Base-by-base conservation (phyloP, 371 early-diverging fungal genomes). In the Zopfochytrium polystomum region DNA sequence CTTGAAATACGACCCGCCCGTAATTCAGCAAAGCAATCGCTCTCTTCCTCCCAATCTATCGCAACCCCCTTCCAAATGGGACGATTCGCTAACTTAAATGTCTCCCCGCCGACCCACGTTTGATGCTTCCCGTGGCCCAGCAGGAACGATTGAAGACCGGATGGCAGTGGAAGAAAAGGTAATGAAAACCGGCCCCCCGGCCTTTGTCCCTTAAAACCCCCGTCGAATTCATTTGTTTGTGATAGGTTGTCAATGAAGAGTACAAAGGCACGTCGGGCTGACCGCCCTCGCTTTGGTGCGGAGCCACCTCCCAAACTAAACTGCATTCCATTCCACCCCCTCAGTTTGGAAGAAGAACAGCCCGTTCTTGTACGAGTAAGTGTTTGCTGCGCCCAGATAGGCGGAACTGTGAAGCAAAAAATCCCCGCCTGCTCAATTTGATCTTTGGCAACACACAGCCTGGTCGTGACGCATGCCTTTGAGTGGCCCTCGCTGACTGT, bases 281-380 rank as follows among this genome's bases (percentile, higher is more conserved):
- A n/a, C 2, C 1, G 3, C 48, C 2, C n/a, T 30, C 44, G 52
- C 30, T 31, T 44, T 25, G 22, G 9, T 54, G 51, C 2, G 13
- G 1, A 2, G 30, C 32, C 9, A 42, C 20, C 43, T 22, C 25
- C 23, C 13, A 11, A 26, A 20, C 22, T 53, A 11, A 33, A 6
- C 11, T 44, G 13, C 9, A n/a, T 29, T 7, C 9, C 27, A 43
- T 3, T n/a, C 48, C 22, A 18, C 25, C 6, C 46, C 31, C 54
- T 73, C 73, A 65, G 66, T 94, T 60, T 99, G 99, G 99, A 96
- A 96, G 72, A 99, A 98, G 83, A 98, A 98, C 78, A 88, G 94
- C 11, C 99, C 97, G 27, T 94, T 95, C 60, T 81, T 99, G 25
- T 99, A 99, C 73, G 99, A 98, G 75, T 76, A 51, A n/a, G 62